These are phyloP conservation scores for Pestalotiopsis sp. DNA, from an alignment of 2,329 filamentous ascomycete species.

Conservation along the genomic window DNA sequence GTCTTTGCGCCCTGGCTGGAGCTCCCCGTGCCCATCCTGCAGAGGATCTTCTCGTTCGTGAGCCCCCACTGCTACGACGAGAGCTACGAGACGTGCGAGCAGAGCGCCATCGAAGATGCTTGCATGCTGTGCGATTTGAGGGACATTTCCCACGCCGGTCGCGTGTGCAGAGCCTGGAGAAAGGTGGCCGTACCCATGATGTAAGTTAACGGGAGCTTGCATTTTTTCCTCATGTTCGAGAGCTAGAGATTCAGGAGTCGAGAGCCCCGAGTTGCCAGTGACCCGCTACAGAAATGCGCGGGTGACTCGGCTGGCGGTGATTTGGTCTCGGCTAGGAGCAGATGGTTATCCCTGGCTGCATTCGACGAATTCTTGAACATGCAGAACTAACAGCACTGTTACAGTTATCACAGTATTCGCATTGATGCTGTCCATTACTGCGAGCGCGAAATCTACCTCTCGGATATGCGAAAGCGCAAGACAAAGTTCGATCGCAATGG, in stretches of 20 bases:
- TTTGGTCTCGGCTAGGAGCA: not conserved
- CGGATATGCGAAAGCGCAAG: conserved; percentile 75
- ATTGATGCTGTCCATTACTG: conserved; percentile 97
- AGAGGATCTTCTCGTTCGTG: conserved; percentile 77
- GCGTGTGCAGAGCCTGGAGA: conserved; percentile 75
- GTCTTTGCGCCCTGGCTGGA: conserved; percentile 35
- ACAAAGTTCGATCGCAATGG: conserved; percentile 76
- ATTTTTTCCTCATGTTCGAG: not conserved
- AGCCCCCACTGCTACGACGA: conserved; percentile 82
- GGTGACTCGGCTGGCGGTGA: not conserved
- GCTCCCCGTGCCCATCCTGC: conserved; percentile 70
- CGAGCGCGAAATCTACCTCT: conserved; percentile 78
- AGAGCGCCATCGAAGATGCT: conserved; percentile 73
- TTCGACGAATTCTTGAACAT: not conserved
- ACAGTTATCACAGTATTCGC: conserved; percentile 83
- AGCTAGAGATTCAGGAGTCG: not conserved
- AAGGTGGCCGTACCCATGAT: conserved; percentile 50
- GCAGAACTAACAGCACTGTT: not conserved
- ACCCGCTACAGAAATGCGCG: not conserved
- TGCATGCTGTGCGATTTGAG: conserved; percentile 95
- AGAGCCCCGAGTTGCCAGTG: too few species aligned
- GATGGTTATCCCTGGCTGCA: not conserved
- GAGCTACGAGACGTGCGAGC: conserved; percentile 80
- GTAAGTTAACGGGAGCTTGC: conserved; percentile 51
- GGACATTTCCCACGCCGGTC: conserved; percentile 79